These are phyloP conservation scores for Neurospora sp. DNA, from an alignment of 495 filamentous ascomycete species.

Conservation along the genomic window DNA sequence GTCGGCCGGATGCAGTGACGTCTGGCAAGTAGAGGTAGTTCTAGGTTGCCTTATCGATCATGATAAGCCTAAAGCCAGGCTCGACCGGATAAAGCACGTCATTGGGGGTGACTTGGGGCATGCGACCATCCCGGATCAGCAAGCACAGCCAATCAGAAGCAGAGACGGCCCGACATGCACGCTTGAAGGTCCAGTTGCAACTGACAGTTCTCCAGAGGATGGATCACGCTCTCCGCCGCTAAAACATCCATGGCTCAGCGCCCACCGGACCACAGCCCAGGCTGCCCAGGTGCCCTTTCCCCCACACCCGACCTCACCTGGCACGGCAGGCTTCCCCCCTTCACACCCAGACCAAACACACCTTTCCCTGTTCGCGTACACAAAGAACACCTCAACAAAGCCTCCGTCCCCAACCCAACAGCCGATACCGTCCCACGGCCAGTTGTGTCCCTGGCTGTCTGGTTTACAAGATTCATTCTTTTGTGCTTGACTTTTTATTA, in stretches of 20 bases:
- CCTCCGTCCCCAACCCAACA: neutral
- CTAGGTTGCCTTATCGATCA: neutral
- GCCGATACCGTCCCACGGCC: slow-evolving; percentile 1
- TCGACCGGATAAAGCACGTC: neutral
- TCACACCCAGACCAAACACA: neutral
- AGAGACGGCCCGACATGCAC: neutral
- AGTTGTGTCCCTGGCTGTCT: neutral
- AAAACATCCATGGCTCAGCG: neutral
- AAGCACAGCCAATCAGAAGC: neutral
- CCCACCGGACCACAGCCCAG: neutral
- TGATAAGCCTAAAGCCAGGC: neutral
- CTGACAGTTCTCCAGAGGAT: neutral
- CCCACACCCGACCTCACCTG: neutral
- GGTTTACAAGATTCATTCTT: neutral
- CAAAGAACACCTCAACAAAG: neutral
- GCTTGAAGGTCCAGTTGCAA: neutral
- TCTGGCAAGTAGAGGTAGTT: neutral
- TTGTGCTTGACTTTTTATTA: neutral
- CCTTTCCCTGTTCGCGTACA: neutral
- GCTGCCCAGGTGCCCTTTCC: neutral
- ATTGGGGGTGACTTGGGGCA: neutral
- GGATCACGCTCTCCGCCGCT: neutral
- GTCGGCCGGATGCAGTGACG: neutral
- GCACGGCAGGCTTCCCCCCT: neutral
- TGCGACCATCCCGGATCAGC: neutral